Evolutionary conservation across 2,329 filamentous ascomycete genomes (phyloP).

Genomic region (Exophiala xenobiotica): DNA sequence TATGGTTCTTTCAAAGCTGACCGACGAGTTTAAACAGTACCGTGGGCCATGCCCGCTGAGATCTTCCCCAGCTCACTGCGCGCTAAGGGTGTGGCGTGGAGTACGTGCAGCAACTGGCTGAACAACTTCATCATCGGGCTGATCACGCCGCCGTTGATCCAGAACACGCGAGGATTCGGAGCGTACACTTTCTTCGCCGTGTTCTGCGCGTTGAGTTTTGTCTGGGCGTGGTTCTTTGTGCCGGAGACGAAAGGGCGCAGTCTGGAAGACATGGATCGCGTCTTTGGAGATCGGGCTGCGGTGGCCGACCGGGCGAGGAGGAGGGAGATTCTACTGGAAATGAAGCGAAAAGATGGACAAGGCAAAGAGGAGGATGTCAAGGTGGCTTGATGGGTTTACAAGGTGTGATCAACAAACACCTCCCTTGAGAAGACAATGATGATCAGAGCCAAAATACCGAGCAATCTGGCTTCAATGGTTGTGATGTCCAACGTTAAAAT

Average conservation of each 20-base stretch:
- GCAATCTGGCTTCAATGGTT: too few relatives aligned
- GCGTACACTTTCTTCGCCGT: constrained; percentile 61
- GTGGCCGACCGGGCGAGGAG: constrained; percentile 2
- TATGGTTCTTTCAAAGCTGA: too few relatives aligned
- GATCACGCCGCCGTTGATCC: constrained; percentile 63
- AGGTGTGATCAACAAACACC: neutral
- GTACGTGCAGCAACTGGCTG: constrained; percentile 64
- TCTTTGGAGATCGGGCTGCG: constrained; percentile 37
- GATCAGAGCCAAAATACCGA: too few relatives aligned
- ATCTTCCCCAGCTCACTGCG: constrained; percentile 63
- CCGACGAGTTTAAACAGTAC: too few relatives aligned
- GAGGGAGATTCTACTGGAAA: constrained; percentile 5
- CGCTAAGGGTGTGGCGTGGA: constrained; percentile 66
- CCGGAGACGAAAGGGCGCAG: constrained; percentile 59
- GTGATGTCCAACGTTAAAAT: neutral
- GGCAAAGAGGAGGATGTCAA: neutral
- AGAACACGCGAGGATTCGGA: constrained; percentile 52
- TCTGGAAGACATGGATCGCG: constrained; percentile 56
- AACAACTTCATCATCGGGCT: constrained; percentile 65
- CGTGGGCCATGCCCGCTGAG: constrained; percentile 50
- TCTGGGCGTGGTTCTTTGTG: constrained; percentile 56
- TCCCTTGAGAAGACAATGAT: neutral
- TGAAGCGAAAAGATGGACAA: constrained; percentile 1
- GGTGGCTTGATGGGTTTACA: too few relatives aligned
- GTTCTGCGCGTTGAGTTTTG: constrained; percentile 51